Evolutionary conservation across 371 early-diverging fungal genomes (phyloP), one percentile per base, ranked within the genome.

Genomic region (Mucor racemosus): DNA sequence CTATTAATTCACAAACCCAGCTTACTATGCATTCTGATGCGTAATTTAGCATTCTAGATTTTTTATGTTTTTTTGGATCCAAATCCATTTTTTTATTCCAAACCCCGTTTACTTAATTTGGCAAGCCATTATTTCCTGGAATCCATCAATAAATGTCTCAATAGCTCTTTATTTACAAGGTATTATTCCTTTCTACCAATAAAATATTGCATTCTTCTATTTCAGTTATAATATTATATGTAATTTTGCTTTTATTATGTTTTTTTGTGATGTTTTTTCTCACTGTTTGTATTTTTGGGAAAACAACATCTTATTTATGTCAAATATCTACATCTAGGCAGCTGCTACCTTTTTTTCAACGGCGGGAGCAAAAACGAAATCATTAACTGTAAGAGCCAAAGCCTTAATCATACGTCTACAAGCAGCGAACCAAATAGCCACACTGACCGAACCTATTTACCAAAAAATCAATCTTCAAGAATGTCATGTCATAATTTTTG

Each of bases 391-490:
- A 35, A 76, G 67, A 10, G 77, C 75, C 5, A 79, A 35, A 36
- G 84, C 70, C 31, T 76, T 76, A 26, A 83, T 66, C 34, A 86
- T 73, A 58, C 85, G 84, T 65, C 89, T 84, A 72, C 91, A 91
- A 34, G 90, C 84, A 19, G 84, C 82, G 69, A 91, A 87, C 92
- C 92, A 93, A 57, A 89, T 80, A 14, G 85, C 79, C 7, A 89
- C 90, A 66, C 90, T 88, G 7, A 93, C 89, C 0, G 92, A 88
- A 10, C 92, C 92, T 91, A 66, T 31, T 39, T 31, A 11, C 26
- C 13, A 53, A 56, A 15, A n/a, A 10, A 11, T 17, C 34, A 21
- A 59, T 19, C 26, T 26, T 26, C 1, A 26, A 26, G 26, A 26
- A 26, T 26, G 26, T 3, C 26, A 26, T 26, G 26, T 3, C 26